A percentile compares a stretch with the other conserved stretches of the same genome.
phyloP scores from a whole-genome alignment of 257 asterid genomes.

The Capsicum chinense region DNA sequence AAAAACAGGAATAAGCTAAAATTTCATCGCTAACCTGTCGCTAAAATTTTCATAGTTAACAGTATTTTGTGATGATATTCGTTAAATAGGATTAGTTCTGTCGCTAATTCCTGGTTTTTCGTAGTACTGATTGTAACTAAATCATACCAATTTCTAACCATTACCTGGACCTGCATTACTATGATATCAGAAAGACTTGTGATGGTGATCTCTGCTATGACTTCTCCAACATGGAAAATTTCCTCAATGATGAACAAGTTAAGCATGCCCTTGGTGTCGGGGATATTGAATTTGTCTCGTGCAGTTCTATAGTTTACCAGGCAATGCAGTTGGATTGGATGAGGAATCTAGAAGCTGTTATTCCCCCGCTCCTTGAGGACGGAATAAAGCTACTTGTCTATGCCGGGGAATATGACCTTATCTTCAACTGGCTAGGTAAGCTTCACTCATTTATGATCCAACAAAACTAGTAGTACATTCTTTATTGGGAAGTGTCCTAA shows the following conservation, averaged over 20 bases:
- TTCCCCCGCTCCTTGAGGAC: conserved; percentile 63
- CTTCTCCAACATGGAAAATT: conserved; percentile 59
- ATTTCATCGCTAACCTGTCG: too few relatives aligned
- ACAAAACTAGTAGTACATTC: neutral
- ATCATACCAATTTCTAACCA: neutral
- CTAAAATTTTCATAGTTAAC: too few relatives aligned
- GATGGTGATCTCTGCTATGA: conserved; percentile 61
- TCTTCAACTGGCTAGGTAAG: conserved; percentile 55
- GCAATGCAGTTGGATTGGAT: conserved; percentile 68
- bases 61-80: too few relatives aligned
- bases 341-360: conserved; percentile 65
- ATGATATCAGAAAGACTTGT: conserved; percentile 61
- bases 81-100: too few relatives aligned
- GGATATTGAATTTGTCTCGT: conserved; percentile 62
- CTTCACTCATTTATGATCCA: conserved; percentile 22
- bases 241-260: conserved; percentile 53
- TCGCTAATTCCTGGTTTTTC: too few relatives aligned
- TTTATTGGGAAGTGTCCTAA: neutral
- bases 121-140: neutral
- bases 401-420: conserved; percentile 72
- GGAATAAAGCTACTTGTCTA: conserved; percentile 43
- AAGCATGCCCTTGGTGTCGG: conserved; percentile 65
- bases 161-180: conserved; percentile 44
- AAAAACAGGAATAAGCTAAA: too few relatives aligned
- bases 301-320: conserved; percentile 56